Conservation (phyloP, 345 rosid species). For the Eucalyptus lansdowneana region DNA sequence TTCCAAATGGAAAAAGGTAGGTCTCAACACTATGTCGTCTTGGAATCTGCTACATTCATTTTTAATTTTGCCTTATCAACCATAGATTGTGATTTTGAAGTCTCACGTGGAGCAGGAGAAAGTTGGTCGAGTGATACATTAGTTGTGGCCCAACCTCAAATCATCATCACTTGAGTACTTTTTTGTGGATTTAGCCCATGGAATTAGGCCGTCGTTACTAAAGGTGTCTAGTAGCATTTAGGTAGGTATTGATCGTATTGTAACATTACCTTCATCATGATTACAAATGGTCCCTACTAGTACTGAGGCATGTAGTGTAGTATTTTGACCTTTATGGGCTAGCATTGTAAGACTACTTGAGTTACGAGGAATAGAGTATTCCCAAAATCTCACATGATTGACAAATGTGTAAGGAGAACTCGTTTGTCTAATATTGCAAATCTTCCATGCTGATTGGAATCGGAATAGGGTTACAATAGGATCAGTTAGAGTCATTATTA, state of each 20-base stretch:
- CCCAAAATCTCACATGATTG: neutral
- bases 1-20: no score
- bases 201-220: neutral
- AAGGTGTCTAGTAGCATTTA: neutral
- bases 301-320: neutral
- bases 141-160: neutral
- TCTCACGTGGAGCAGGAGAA: neutral
- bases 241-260: no score
- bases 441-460: no score
- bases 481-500: no score
- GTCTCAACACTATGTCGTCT: no score
- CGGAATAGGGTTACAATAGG: neutral
- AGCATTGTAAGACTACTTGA: neutral
- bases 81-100: neutral
- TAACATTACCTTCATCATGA: neutral
- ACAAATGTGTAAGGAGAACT: neutral
- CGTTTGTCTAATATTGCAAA: neutral
- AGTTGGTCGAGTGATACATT: neutral
- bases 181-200: neutral
- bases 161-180: neutral
- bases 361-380: neutral
- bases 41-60: no score
- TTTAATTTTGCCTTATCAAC: neutral
- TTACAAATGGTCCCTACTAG: neutral
- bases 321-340: neutral